Base-by-base conservation (phyloP, 1,284 basidiomycete genomes). In the Phlebopus sp. region DNA sequence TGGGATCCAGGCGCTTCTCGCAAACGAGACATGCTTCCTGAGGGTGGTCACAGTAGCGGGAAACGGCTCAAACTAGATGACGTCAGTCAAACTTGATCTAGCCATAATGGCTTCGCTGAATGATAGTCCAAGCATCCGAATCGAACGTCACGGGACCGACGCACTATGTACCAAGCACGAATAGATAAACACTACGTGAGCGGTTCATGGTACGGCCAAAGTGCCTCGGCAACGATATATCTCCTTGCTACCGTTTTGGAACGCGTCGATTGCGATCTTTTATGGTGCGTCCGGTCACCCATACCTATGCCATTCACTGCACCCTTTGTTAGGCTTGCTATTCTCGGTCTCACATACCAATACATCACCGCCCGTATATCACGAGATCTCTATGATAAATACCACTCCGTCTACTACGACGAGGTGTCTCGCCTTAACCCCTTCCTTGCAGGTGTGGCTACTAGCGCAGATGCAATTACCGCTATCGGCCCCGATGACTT, bases 311-410 rank as follows among this genome's bases (percentile, higher is more conserved):
- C 40, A 42, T 25, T 44, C 36, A 54, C 11, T 11, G 50, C 36
- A 50, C 37, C 11, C 35, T 8, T 15, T 31, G 11, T 25, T 63
- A 93, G 90, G 92, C 78, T 96, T 38, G 93, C 95, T 14, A 94
- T 99, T 51, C 78, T 99, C 39, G 94, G 93, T 17, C 77, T 98
- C 18, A 98, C 97, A 9, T 86, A 86, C 62, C 97, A 99, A 72
- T 99, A 97, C 68, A 80, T 82, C 27, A 82, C 90, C 13, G 84
- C 90, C 39, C 84, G 86, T 57, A 93, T 98, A 73, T 90, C 95
- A 54, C 82, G 92, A 42, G 81, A 86, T 27, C 77, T 77, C 39
- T 99, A 99, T 70, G 92, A 97, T 55, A 76, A 74, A 53, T 88
- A 84, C 60, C 86, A 94, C 46, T 64, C 76, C 2, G 73, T 92